These are phyloP conservation scores for Xylariaceae sp. DNA, from an alignment of 2,329 filamentous ascomycete species.

Conservation along the genomic window DNA sequence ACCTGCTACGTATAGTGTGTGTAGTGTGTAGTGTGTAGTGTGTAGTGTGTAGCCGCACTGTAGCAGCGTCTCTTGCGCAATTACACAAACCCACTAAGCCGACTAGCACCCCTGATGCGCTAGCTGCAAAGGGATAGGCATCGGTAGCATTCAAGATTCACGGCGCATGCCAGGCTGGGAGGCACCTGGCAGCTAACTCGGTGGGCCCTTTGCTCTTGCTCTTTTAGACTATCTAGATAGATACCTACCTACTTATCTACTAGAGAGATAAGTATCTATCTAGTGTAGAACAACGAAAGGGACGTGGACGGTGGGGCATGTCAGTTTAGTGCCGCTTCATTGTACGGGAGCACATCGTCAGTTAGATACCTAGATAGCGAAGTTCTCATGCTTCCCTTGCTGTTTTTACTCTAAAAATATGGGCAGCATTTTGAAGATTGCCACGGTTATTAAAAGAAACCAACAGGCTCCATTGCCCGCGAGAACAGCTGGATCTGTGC, in stretches of 20 bases:
- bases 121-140: not conserved
- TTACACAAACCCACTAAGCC: not conserved
- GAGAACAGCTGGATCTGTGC: too few species aligned
- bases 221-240: too few species aligned
- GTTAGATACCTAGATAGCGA: too few species aligned
- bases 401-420: not conserved
- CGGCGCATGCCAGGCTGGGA: too few species aligned
- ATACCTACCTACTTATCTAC: too few species aligned
- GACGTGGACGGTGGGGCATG: not conserved
- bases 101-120: not conserved
- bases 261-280: too few species aligned
- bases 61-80: not conserved
- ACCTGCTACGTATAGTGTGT: not conserved
- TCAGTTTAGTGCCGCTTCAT: not conserved
- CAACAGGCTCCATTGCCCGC: not conserved
- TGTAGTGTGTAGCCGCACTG: not conserved
- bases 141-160: too few species aligned
- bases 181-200: too few species aligned
- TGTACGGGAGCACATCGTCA: too few species aligned
- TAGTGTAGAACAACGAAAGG: too few species aligned
- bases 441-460: not conserved
- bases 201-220: too few species aligned
- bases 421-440: not conserved
- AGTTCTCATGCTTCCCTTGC: not conserved
- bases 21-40: too few species aligned